Conservation (phyloP, 108 stramenopile genomes). For the Fragilariopsis cylindrus region DNA sequence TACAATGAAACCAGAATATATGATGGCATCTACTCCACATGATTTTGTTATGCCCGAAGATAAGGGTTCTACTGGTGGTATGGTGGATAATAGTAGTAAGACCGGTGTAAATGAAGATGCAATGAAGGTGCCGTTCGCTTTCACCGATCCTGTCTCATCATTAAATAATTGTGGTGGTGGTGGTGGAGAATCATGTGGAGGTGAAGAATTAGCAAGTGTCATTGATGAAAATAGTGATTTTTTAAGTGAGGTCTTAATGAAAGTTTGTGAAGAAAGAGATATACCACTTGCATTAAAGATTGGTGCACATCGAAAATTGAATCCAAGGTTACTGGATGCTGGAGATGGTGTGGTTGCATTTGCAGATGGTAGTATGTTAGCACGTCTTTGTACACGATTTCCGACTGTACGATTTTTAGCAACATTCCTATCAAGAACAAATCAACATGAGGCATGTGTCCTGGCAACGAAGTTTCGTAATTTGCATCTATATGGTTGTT, state of each 20-base stretch:
- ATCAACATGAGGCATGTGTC: slow-evolving; percentile 90
- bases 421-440: slow-evolving; percentile 82
- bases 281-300: slow-evolving; percentile 89
- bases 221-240: slow-evolving; percentile 80
- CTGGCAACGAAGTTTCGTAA: slow-evolving; percentile 88
- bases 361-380: slow-evolving; percentile 64
- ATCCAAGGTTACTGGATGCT: slow-evolving; percentile 62
- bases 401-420: slow-evolving; percentile 86
- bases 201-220: slow-evolving; percentile 60
- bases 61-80: slow-evolving; percentile 12
- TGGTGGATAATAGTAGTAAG: slow-evolving; percentile 23
- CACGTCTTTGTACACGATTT: slow-evolving; percentile 60
- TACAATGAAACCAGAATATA: slow-evolving; percentile 87
- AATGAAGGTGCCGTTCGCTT: slow-evolving; percentile 68
- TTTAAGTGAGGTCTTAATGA: slow-evolving; percentile 75
- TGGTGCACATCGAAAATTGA: slow-evolving; percentile 80
- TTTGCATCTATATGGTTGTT: slow-evolving; percentile 86
- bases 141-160: slow-evolving; percentile 27
- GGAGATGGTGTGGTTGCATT: slow-evolving; percentile 89
- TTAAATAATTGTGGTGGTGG: slow-evolving; percentile 30
- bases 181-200: slow-evolving; percentile 41
- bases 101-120: slow-evolving; percentile 60
- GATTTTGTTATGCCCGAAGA: slow-evolving; percentile 67
- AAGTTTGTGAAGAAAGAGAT: slow-evolving; percentile 77
- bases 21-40: slow-evolving; percentile 93